Evolutionary conservation across 2,329 filamentous ascomycete species (phyloP).

Genomic region (Colletotrichum paranaense): DNA sequence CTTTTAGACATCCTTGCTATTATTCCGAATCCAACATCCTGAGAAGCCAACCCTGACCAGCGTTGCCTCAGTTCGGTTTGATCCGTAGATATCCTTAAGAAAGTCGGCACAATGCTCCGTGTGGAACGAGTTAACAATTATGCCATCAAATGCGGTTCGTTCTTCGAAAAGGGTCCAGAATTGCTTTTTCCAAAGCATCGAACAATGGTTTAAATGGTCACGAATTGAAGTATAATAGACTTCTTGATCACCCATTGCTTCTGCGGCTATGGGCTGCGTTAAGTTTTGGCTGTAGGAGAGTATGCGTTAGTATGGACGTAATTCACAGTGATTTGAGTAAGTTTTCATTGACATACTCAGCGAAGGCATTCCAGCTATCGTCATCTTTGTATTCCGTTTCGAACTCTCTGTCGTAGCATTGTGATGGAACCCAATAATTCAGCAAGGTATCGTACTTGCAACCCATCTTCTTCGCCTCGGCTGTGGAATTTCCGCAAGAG

Average conservation of each 20-base stretch:
- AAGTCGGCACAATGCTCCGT: slow-evolving; percentile 42
- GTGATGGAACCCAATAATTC: slow-evolving; percentile 41
- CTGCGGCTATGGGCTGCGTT: slow-evolving; percentile 35
- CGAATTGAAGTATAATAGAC: slow-evolving; percentile 39
- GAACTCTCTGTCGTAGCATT: slow-evolving; percentile 39
- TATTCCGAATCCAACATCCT: slow-evolving; percentile 3
- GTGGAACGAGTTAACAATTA: slow-evolving; percentile 38
- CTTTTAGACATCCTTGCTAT: background rate
- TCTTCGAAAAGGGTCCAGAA: slow-evolving; percentile 41
- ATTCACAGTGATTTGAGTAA: background rate
- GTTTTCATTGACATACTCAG: background rate
- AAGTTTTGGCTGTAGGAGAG: slow-evolving; percentile 33
- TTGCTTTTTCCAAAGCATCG: slow-evolving; percentile 42
- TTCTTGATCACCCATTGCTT: slow-evolving; percentile 38
- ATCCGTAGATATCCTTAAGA: slow-evolving; percentile 18
- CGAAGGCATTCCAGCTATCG: slow-evolving; percentile 38
- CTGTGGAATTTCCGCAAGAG: slow-evolving; percentile 37
- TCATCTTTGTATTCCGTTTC: slow-evolving; percentile 42
- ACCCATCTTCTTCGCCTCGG: slow-evolving; percentile 31
- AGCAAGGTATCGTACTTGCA: slow-evolving; percentile 41
- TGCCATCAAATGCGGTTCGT: slow-evolving; percentile 35
- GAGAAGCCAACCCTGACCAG: slow-evolving; percentile 19
- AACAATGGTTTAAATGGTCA: slow-evolving; percentile 43
- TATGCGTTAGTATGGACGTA: background rate
- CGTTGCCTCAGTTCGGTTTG: slow-evolving; percentile 21